Evolutionary conservation across 768 basidiomycete species (phyloP).

Genomic region (Imleria badia): DNA sequence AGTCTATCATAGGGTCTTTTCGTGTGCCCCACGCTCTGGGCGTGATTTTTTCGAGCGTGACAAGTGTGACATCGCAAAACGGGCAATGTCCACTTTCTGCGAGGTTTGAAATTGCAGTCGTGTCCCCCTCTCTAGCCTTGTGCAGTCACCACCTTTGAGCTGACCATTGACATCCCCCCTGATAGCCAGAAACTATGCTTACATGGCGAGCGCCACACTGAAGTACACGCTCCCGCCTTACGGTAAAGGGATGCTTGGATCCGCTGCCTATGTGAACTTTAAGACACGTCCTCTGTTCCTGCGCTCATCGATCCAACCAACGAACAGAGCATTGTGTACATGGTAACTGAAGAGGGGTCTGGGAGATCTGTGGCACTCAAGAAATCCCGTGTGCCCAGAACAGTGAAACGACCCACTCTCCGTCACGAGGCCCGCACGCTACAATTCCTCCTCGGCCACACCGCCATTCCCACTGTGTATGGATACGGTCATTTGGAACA

Average conservation of each 20-base stretch:
- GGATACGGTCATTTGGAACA: constrained; percentile 1
- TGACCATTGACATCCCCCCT: too few relatives aligned
- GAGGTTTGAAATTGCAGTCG: too few relatives aligned
- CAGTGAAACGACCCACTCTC: not conserved
- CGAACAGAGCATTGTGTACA: not conserved
- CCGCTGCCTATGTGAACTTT: not conserved
- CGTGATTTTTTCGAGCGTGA: too few relatives aligned
- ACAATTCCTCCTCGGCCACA: not conserved
- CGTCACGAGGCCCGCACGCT: not conserved
- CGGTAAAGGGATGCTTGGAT: not conserved
- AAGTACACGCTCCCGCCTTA: not conserved
- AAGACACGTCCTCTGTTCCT: not conserved
- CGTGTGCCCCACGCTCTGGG: too few relatives aligned
- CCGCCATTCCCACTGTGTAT: not conserved
- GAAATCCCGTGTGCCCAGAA: not conserved
- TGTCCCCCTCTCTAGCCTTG: too few relatives aligned
- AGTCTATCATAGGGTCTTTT: too few relatives aligned
- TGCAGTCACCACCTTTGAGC: too few relatives aligned
- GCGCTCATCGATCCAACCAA: not conserved
- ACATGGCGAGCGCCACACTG: not conserved
- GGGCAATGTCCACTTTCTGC: too few relatives aligned
- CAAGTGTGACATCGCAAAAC: too few relatives aligned
- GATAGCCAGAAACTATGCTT: too few relatives aligned
- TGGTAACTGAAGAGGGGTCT: not conserved
- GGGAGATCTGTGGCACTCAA: not conserved